These are phyloP conservation scores for Avena insularis DNA, from an alignment of 176 grass and related monocot genomes.

Conservation along the genomic window DNA sequence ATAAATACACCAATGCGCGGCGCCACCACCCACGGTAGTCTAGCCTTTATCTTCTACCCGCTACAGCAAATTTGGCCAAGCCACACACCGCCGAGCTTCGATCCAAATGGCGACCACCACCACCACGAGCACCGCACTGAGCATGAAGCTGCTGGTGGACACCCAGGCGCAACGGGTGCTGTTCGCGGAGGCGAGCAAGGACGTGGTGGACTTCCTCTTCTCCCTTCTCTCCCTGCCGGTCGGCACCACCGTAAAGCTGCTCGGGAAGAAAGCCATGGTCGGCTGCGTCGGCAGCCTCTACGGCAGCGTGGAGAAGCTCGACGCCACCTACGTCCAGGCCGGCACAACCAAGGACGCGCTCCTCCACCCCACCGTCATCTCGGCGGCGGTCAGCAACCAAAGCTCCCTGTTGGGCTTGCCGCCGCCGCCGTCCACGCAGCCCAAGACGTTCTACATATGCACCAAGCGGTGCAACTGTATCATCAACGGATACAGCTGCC, in stretches of 20 bases:
- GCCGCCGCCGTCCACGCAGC: no score
- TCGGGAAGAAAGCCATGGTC: not conserved
- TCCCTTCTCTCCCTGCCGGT: not conserved
- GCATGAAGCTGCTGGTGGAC: not conserved
- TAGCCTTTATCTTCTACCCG: no score
- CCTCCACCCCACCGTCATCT: not conserved
- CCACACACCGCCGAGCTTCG: no score
- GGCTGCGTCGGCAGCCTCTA: not conserved
- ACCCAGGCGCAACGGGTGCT: not conserved
- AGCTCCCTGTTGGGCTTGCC: no score
- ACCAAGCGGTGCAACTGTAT: no score
- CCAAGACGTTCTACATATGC: no score
- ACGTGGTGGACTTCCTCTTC: not conserved
- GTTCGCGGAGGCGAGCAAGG: not conserved
- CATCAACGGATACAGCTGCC: no score
- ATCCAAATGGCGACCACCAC: not conserved
- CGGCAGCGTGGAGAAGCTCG: not conserved
- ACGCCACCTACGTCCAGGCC: not conserved
- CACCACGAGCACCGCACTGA: not conserved
- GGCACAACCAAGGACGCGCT: not conserved
- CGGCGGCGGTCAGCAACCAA: not conserved
- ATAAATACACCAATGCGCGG: no score
- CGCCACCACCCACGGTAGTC: no score
- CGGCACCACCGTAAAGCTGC: not conserved
- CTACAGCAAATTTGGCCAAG: no score